Percentiles rank a stretch among this genome's conserved stretches.
phyloP scores from a whole-genome alignment of 225 moss, liverwort and hornwort species.

The Climacium dendroides region DNA sequence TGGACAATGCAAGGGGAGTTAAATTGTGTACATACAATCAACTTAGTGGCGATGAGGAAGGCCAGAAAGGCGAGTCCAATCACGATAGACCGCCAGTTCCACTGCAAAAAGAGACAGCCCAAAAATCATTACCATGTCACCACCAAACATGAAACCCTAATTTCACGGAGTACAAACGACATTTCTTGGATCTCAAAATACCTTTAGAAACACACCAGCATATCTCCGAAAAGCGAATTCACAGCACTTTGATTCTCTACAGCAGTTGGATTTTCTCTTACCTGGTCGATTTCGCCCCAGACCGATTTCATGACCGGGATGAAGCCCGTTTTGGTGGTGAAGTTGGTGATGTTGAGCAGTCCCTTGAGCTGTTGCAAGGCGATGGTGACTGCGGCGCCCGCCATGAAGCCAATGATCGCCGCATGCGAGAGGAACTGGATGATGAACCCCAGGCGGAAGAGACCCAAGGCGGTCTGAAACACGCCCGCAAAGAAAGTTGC shows the following conservation, averaged over 20 bases:
- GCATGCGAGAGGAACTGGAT: constrained; percentile 85
- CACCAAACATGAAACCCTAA: background rate
- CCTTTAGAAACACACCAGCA: background rate
- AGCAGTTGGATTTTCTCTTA: background rate
- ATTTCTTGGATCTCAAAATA: background rate
- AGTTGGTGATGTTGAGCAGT: constrained; percentile 28
- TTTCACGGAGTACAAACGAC: background rate
- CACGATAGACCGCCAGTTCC: constrained; percentile 63
- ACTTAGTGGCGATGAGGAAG: constrained; percentile 27
- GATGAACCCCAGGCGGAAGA: constrained; percentile 57
- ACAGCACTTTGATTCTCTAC: too few species aligned
- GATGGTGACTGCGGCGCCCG: constrained; percentile 79
- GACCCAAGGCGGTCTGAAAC: background rate
- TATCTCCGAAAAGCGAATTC: too few species aligned
- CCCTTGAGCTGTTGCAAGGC: constrained; percentile 79
- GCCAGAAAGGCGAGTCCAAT: constrained; percentile 41
- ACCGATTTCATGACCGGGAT: constrained; percentile 63
- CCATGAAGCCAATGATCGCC: constrained; percentile 82
- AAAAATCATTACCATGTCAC: background rate
- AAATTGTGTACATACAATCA: background rate
- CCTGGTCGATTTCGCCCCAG: constrained; percentile 14
- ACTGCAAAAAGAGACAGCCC: constrained; percentile 26
- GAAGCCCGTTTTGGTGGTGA: constrained; percentile 68
- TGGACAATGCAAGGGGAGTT: background rate
- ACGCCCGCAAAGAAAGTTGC: constrained; percentile 1